Base-by-base conservation (phyloP, 164 flowering plant genomes). In the Brasenia schreberi region DNA sequence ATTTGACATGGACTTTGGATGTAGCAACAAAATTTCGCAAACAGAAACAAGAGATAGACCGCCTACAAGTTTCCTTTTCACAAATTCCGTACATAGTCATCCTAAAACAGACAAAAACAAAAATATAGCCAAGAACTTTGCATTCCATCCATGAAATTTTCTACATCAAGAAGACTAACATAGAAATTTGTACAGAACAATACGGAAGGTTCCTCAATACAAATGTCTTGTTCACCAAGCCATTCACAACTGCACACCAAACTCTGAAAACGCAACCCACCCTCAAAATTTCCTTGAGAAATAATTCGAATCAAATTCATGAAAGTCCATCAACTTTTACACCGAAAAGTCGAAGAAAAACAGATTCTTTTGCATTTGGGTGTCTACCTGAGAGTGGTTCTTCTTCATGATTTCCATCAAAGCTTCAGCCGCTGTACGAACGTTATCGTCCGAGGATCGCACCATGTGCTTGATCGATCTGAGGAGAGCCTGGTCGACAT, bases 321-420 rank as follows among this genome's bases (percentile, higher is more conserved):
- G 17, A 64, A 16, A 5, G 42, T 23, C 39, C n/a, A 16, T 18
- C 12, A 56, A 7, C 43, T 6, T 11, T 56, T n/a, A 6, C 23
- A 17, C 44, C 10, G 19, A 27, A 6, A 14, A 6, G 1, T 11
- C 14, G 59, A n/a, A 3, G 16, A 18, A 18, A 7, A 18, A 64
- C 7, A 27, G 1, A n/a, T 7, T n/a, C 18, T 44, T 49, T 18
- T 7, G 27, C 60, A 19, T 0, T 27, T 59, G n/a, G 5, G 17
- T 18, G 39, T 33, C 39, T 39, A 91, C 96, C 90, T 89, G 96
- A 71, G 97, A 83, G 73, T 91, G 95, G 56, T 83, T 77, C 42
- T 81, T 84, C 74, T 85, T 88, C 96, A 94, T 94, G 68, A 84
- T 82, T 62, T 79, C 81, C 83, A 91, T 80, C 61, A 94, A 87